Percentiles rank a stretch among this genome's conserved stretches.
Conservation (phyloP, 805 yeast species). For the Diddensiella santjacobensis region DNA sequence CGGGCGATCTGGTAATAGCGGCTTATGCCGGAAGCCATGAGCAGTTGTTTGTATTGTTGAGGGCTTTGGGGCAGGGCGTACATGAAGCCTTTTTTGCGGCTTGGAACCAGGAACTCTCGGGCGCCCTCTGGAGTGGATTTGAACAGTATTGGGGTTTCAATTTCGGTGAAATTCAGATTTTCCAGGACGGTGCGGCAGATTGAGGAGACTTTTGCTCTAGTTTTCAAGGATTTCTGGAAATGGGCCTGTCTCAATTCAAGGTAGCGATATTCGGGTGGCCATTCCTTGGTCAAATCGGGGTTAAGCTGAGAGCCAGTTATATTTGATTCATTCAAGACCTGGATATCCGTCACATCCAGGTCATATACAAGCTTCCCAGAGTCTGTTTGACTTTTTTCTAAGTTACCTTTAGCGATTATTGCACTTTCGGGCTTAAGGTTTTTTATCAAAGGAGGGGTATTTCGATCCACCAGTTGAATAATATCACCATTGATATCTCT, state of each 20-base stretch:
- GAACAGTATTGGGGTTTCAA: conserved; percentile 90
- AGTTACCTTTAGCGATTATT: conserved; percentile 57
- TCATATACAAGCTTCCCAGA: conserved; percentile 41
- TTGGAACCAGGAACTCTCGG: conserved; percentile 90
- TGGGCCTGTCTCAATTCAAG: conserved; percentile 61
- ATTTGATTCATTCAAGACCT: conserved; percentile 59
- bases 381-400: conserved; percentile 34
- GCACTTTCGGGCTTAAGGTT: conserved; percentile 69
- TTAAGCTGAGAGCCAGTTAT: conserved; percentile 66
- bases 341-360: conserved; percentile 47
- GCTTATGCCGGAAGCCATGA: conserved; percentile 91
- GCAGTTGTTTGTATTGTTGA: conserved; percentile 90
- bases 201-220: conserved; percentile 35
- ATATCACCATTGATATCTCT: conserved; percentile 69
- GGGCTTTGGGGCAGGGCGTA: conserved; percentile 98
- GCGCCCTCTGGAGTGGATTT: conserved; percentile 99
- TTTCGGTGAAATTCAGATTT: conserved; percentile 57
- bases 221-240: conserved; percentile 27
- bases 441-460: conserved; percentile 41
- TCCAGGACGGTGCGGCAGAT: conserved; percentile 39
- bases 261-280: conserved; percentile 79
- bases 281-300: conserved; percentile 51
- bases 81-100: conserved; percentile 56
- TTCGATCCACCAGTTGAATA: conserved; percentile 52
- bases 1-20: conserved; percentile 86